Evolutionary conservation across 257 asterid species (phyloP), one percentile per base, ranked within the genome.

Genomic region (Scutellaria galericulata): DNA sequence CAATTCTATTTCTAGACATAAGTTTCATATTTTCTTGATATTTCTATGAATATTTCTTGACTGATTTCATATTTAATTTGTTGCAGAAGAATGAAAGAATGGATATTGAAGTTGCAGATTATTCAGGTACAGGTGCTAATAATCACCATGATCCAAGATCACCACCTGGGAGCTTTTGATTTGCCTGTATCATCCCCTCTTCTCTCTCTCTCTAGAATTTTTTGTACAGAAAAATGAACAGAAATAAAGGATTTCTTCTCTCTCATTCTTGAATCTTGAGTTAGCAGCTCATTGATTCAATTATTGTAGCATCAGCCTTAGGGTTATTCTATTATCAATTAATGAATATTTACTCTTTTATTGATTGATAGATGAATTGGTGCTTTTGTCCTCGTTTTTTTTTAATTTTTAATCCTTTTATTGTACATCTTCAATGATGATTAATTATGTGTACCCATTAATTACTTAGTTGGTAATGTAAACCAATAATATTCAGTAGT

Each of bases 51-150:
- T 4, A 3, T 53, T 31, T 31, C 11, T 20, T 31, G 37, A 15
- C 20, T 11, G 14, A 45, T 24, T 56, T 70, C 10, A 31, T 46
- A 9, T n/a, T 8, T 65, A 52, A 66, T 67, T 27, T 66, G 52
- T 14, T 72, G 71, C 79, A 84, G 82, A 77, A 63, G 54, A 64
- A 46, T 54, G 82, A 72, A 51, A 80, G 85, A 60, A 58, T 70
- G 71, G 82, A 57, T 48, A 61, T 77, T 14, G 83, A 83, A 55
- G 12, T 70, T 47, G 54, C 65, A 72, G 88, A 86, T 66, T 86
- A 86, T 56, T 64, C 82, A 42, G 88, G 85, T n/a, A 70, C 91
- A 6, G 88, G 88, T 47, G 84, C 90, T n/a, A 86, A 86, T 74
- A 81, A 75, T 14, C 85, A 75, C 66, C 90, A 86, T 44, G 85